Evolutionary conservation across 352 stramenopile species (phyloP).

Genomic region (Hyaloperonospora arabidopsidis): DNA sequence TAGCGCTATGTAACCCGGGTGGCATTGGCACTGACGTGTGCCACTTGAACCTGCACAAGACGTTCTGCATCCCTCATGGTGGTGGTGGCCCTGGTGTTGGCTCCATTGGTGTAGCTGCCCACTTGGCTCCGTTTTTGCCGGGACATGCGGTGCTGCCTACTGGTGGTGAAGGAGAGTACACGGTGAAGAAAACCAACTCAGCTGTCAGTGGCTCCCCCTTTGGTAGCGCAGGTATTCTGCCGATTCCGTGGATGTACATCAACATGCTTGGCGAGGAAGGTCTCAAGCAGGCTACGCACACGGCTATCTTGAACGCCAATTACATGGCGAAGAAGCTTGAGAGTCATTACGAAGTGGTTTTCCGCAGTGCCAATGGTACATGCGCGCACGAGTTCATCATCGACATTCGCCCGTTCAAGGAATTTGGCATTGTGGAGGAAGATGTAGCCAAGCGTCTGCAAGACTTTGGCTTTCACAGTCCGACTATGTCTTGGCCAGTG

Average conservation of each 20-base stretch:
- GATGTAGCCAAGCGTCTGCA: constrained; percentile 98
- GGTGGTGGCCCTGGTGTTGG: constrained; percentile 93
- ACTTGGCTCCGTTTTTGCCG: constrained; percentile 94
- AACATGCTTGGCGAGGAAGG: constrained; percentile 96
- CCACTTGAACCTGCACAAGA: constrained; percentile 99
- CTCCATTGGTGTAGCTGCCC: constrained; percentile 87
- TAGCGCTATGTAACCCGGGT: constrained; percentile 95
- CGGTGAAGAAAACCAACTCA: constrained; percentile 65
- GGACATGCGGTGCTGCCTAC: constrained; percentile 87
- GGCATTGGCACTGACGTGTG: constrained; percentile 97
- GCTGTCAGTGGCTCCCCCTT: constrained; percentile 94
- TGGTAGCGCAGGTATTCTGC: constrained; percentile 95
- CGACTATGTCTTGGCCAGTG: constrained; percentile 99
- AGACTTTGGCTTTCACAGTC: constrained; percentile 99
- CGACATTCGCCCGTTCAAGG: constrained; percentile 96
- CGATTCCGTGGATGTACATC: constrained; percentile 99
- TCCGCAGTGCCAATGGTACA: constrained; percentile 92
- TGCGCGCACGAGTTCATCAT: constrained; percentile 99
- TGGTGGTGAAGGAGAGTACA: constrained; percentile 70
- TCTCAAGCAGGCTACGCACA: constrained; percentile 88
- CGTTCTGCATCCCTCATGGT: constrained; percentile 98
- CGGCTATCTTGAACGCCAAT: constrained; percentile 99
- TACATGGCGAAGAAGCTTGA: constrained; percentile 97
- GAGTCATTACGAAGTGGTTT: constrained; percentile 94
- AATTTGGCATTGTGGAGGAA: constrained; percentile 91